A percentile compares a stretch with the other conserved stretches of the same genome.
Evolutionary conservation across 176 grass and related monocot genomes (phyloP).

Genomic region (Typha latifolia): DNA sequence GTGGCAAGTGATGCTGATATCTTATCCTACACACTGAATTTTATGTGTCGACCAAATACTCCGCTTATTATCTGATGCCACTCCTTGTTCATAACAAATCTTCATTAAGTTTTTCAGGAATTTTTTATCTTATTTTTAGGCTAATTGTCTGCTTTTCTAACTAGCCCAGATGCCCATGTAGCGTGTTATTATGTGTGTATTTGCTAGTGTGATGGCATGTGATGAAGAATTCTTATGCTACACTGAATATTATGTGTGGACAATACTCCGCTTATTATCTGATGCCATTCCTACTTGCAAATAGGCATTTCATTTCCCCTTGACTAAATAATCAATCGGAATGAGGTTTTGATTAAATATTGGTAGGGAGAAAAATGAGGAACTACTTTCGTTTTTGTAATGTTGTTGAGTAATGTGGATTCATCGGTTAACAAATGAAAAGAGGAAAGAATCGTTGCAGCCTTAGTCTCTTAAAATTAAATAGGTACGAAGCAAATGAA

Average conservation of each 20-base stretch:
- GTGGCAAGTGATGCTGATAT: constrained; percentile 4
- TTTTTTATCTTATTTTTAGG: not conserved
- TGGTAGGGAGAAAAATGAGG: too few relatives aligned
- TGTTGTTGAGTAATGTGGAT: too few relatives aligned
- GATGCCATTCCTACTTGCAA: not conserved
- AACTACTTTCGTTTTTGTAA: too few relatives aligned
- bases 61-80: constrained; percentile 10
- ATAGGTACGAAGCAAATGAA: too few relatives aligned
- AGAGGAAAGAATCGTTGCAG: too few relatives aligned
- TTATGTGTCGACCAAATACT: not conserved
- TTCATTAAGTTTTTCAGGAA: not conserved
- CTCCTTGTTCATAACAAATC: not conserved
- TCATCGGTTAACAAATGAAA: too few relatives aligned
- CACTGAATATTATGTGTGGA: not conserved
- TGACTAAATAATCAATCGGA: too few relatives aligned
- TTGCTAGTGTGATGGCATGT: not conserved
- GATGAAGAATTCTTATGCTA: not conserved
- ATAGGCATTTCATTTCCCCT: not conserved
- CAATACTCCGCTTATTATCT: not conserved
- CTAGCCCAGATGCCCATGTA: not conserved
- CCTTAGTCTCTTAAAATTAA: too few relatives aligned
- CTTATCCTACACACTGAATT: constrained; percentile 11
- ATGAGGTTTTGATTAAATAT: too few relatives aligned
- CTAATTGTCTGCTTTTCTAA: not conserved
- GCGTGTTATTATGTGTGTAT: not conserved